Conservation (phyloP, 2,329 filamentous ascomycete genomes). For the Scolecobasidium constrictum region DNA sequence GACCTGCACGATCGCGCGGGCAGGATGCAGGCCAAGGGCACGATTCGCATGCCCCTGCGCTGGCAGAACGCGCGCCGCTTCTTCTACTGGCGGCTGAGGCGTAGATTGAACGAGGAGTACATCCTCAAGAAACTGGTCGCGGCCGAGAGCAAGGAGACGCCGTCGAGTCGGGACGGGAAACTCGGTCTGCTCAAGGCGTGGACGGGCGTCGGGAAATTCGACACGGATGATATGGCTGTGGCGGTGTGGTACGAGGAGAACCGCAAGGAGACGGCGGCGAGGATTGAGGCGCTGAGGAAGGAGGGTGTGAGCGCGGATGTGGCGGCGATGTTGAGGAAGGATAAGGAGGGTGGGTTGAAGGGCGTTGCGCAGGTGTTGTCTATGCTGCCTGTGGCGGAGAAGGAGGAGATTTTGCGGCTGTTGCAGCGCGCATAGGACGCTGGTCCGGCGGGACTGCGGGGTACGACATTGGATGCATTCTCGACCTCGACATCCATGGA, state of each 20-base stretch:
- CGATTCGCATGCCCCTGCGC: constrained; percentile 71
- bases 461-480: no score
- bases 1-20: constrained; percentile 94
- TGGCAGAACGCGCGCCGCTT: constrained; percentile 88
- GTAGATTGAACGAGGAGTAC: constrained; percentile 93
- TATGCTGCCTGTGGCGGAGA: constrained; percentile 79
- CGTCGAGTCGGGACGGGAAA: constrained; percentile 49
- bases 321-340: constrained; percentile 54
- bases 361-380: constrained; percentile 77
- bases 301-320: constrained; percentile 62
- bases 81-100: constrained; percentile 99
- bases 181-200: constrained; percentile 71
- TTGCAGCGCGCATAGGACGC: constrained; percentile 4
- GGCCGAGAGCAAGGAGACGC: constrained; percentile 32
- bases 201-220: constrained; percentile 68
- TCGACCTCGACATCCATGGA: no score
- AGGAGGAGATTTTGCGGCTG: constrained; percentile 60
- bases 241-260: constrained; percentile 96
- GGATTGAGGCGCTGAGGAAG: constrained; percentile 73
- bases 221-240: constrained; percentile 69
- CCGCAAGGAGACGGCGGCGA: constrained; percentile 67
- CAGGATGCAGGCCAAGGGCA: constrained; percentile 96
- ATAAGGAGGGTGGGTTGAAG: constrained; percentile 63
- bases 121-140: constrained; percentile 77
- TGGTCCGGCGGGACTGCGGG: not conserved